Evolutionary conservation across 257 asterid species (phyloP).

Genomic region (Haberlea rhodopensis): DNA sequence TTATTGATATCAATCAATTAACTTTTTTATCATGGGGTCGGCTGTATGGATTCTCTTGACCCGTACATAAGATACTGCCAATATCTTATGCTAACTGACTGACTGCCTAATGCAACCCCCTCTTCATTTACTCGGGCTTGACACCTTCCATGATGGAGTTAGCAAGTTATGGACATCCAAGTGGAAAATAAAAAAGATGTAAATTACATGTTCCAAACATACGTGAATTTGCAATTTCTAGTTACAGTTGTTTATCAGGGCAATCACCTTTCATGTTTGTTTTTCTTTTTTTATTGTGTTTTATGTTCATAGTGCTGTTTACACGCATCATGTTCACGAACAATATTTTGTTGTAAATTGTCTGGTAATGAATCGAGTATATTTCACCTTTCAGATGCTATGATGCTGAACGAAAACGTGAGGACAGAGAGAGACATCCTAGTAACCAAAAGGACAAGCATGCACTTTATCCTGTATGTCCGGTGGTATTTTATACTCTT

Average conservation of each 20-base stretch:
- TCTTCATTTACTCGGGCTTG: too few species aligned
- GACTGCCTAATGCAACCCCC: too few species aligned
- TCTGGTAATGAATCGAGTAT: neutral
- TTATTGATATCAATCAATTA: too few species aligned
- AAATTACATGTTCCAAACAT: neutral
- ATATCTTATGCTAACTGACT: too few species aligned
- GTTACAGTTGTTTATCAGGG: neutral
- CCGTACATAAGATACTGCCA: too few species aligned
- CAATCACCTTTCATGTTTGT: neutral
- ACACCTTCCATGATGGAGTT: too few species aligned
- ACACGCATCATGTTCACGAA: too few species aligned
- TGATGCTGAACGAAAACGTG: constrained; percentile 75
- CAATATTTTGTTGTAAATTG: too few species aligned
- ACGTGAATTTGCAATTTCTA: neutral
- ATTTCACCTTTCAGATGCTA: constrained; percentile 60
- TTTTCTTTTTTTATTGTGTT: neutral
- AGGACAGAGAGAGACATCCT: constrained; percentile 94
- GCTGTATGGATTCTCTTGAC: too few species aligned
- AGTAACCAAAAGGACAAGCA: constrained; percentile 80
- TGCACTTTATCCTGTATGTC: constrained; percentile 62
- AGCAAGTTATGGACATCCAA: neutral
- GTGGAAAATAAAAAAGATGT: neutral
- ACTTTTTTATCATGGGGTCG: too few species aligned
- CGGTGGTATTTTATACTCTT: constrained; percentile 9
- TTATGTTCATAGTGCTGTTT: neutral